A percentile compares a stretch with the other conserved stretches of the same genome.
Evolutionary conservation across 148 eudicot species (phyloP).

Genomic region (Chenopodium quinoa): DNA sequence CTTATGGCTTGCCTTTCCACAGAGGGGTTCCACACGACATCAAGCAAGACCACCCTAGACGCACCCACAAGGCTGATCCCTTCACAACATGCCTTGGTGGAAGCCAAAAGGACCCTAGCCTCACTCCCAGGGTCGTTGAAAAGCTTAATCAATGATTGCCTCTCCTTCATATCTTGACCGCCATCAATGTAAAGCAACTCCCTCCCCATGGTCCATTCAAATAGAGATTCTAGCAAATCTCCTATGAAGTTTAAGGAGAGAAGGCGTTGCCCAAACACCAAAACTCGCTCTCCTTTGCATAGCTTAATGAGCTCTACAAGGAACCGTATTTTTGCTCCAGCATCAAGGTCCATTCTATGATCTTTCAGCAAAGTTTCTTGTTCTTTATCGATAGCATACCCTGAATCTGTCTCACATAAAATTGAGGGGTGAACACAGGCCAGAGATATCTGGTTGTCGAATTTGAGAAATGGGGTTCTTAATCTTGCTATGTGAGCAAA

Average conservation of each 20-base stretch:
- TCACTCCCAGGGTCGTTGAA: conserved; percentile 60
- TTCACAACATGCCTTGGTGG: conserved; percentile 71
- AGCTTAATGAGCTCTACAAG: conserved; percentile 49
- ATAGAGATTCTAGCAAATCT: conserved; percentile 31
- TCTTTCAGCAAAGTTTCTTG: conserved; percentile 16
- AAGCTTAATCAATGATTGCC: conserved; percentile 38
- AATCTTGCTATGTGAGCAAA: not conserved
- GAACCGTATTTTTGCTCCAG: conserved; percentile 61
- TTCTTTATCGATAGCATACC: conserved; percentile 10
- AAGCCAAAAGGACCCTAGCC: conserved; percentile 62
- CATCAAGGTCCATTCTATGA: conserved; percentile 30
- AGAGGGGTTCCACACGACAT: conserved; percentile 79
- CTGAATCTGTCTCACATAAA: conserved; percentile 9
- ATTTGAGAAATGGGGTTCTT: conserved; percentile 1
- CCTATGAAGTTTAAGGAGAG: conserved; percentile 39
- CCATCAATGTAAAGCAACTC: conserved; percentile 60
- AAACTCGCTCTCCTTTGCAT: conserved; percentile 54
- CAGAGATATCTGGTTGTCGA: conserved; percentile 30
- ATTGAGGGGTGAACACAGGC: conserved; percentile 67
- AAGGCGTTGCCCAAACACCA: conserved; percentile 67
- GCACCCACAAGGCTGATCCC: conserved; percentile 82
- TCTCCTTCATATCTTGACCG: conserved; percentile 27
- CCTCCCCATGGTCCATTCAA: conserved; percentile 47
- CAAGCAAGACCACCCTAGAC: conserved; percentile 70
- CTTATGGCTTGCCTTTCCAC: conserved; percentile 83